Conservation (phyloP, 2,329 filamentous ascomycete species). For the Volutella citrinella region DNA sequence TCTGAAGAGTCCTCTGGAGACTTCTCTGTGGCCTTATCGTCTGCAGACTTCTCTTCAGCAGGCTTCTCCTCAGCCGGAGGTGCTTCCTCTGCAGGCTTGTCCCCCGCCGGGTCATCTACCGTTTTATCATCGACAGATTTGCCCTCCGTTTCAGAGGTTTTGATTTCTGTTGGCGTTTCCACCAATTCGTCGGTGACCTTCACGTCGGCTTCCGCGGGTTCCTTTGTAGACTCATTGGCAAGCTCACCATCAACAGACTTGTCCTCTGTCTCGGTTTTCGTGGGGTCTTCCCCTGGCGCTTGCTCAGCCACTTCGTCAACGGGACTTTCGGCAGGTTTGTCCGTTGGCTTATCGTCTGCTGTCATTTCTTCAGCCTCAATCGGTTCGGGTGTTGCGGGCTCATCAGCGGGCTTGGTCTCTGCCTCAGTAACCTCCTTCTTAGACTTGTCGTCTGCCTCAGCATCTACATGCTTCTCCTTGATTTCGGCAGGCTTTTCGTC, state of each 20-base stretch:
- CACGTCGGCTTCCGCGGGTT: conserved; percentile 4
- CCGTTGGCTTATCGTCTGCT: no score
- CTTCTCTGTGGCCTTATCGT: no score
- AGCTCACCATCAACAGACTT: conserved; percentile 1
- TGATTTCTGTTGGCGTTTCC: conserved; percentile 2
- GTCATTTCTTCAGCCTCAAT: no score
- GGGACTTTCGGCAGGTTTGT: no score
- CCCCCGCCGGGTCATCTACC: conserved; percentile 3
- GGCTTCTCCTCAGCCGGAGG: conserved; percentile 1
- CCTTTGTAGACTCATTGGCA: conserved; percentile 5
- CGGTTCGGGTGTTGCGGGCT: no score
- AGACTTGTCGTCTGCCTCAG: no score
- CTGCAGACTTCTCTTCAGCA: conserved; percentile 5
- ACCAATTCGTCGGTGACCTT: conserved; percentile 2
- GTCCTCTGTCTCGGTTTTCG: conserved; percentile 3
- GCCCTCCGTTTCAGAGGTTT: conserved; percentile 3
- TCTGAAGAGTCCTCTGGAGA: no score
- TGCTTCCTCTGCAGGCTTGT: conserved; percentile 1
- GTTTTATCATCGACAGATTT: conserved; percentile 1
- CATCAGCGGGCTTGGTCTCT: no score
- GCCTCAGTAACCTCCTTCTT: no score
- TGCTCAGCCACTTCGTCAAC: no score
- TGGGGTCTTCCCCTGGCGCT: conserved; percentile 1
- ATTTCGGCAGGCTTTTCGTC: no score
- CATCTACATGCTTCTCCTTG: no score